phyloP scores from a whole-genome alignment of 2,329 filamentous ascomycete species.

The Intubia oerlemansii region DNA sequence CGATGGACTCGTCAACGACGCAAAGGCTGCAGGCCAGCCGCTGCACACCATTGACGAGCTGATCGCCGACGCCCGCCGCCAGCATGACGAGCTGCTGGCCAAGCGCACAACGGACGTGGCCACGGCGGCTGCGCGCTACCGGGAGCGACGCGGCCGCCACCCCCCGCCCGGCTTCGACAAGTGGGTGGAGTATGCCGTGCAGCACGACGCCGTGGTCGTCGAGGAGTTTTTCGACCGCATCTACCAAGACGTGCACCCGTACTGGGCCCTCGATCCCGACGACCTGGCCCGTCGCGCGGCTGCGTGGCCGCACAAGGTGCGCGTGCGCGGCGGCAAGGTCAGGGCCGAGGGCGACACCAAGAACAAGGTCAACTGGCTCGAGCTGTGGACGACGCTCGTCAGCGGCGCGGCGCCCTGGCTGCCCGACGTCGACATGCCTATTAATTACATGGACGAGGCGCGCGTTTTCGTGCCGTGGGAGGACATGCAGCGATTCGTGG shows the following conservation, averaged over 20 bases:
- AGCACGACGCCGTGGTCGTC: conserved; percentile 20
- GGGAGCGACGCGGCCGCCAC: conserved; percentile 22
- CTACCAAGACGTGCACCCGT: conserved; percentile 28
- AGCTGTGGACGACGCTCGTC: conserved; percentile 27
- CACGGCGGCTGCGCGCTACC: conserved; percentile 13
- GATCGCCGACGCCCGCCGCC: conserved; percentile 18
- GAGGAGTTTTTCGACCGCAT: conserved; percentile 32
- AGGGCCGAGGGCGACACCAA: conserved; percentile 17
- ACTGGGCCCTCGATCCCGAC: conserved; percentile 28
- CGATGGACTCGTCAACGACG: no score
- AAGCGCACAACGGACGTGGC: conserved; percentile 21
- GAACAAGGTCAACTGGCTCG: conserved; percentile 21
- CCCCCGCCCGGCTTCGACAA: conserved; percentile 26
- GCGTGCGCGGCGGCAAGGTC: conserved; percentile 24
- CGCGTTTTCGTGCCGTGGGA: conserved; percentile 39
- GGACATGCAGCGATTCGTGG: conserved; percentile 27
- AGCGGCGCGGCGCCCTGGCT: conserved; percentile 28
- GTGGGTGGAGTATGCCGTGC: conserved; percentile 23
- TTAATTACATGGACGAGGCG: conserved; percentile 43
- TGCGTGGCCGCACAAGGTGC: conserved; percentile 23
- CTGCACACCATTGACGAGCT: conserved; percentile 23
- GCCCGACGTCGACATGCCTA: conserved; percentile 44
- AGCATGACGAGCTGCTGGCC: conserved; percentile 17
- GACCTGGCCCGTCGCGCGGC: conserved; percentile 15
- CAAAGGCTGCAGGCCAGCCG: no score